Evolutionary conservation across 495 filamentous ascomycete species (phyloP).

Genomic region (Hyaloscypha variabilis): DNA sequence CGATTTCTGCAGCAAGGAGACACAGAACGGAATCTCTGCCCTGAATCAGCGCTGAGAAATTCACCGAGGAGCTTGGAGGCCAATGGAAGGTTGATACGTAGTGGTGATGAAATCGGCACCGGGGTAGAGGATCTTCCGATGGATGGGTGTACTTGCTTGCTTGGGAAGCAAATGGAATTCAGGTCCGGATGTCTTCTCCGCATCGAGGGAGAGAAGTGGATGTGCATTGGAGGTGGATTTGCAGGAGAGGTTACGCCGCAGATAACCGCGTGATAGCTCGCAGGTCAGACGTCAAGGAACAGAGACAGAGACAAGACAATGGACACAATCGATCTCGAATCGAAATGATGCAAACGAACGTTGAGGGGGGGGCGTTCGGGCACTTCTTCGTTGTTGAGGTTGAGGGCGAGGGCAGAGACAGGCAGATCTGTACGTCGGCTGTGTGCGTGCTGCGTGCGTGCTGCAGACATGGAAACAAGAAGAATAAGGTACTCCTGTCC

Average conservation of each 20-base stretch:
- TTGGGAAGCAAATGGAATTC: background rate
- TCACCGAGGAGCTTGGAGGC: background rate
- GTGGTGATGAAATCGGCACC: too few relatives aligned
- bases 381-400: background rate
- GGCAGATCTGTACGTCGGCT: slow-evolving; percentile 22
- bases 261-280: slow-evolving; percentile 15
- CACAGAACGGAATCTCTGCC: too few relatives aligned
- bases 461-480: too few relatives aligned
- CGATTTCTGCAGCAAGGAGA: too few relatives aligned
- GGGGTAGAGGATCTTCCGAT: too few relatives aligned
- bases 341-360: slow-evolving; percentile 1
- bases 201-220: background rate
- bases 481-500: too few relatives aligned
- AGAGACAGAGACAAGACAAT: slow-evolving; percentile 2
- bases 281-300: background rate
- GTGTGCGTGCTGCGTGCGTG: too few relatives aligned
- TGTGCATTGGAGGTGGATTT: too few relatives aligned
- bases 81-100: background rate
- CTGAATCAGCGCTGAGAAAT: too few relatives aligned
- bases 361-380: background rate
- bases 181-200: background rate
- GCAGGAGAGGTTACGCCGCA: slow-evolving; percentile 8
- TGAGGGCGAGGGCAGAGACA: background rate
- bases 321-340: slow-evolving; percentile 2
- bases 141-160: background rate